A percentile compares a stretch with the other conserved stretches of the same genome.
These are phyloP conservation scores for Tritrichomonas musculus DNA, from an alignment of 208 protist genomes.

Conservation along the genomic window DNA sequence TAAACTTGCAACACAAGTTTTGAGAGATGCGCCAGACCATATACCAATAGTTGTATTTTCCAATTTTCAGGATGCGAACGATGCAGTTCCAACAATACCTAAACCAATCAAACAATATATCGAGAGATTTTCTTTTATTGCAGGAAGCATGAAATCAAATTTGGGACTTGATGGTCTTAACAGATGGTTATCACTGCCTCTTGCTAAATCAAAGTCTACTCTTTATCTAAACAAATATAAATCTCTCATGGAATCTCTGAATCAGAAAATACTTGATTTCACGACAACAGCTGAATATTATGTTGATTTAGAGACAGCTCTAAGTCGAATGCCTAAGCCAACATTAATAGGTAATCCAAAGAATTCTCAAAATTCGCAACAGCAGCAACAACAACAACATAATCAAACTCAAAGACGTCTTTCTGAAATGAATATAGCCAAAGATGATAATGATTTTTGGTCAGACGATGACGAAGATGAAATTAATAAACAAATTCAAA, in stretches of 20 bases:
- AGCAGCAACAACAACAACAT: background rate
- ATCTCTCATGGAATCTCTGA: background rate
- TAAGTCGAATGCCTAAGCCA: background rate
- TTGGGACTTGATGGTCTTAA: background rate
- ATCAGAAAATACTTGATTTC: background rate
- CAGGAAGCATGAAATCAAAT: background rate
- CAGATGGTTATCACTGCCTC: background rate
- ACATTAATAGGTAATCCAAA: background rate
- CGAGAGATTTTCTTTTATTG: background rate
- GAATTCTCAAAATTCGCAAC: background rate
- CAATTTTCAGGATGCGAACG: background rate
- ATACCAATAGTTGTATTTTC: slow-evolving; percentile 17
- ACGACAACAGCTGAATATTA: too few species aligned
- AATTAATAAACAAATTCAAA: background rate
- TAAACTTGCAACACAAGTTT: background rate
- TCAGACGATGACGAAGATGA: background rate
- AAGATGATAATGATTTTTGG: background rate
- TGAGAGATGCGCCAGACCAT: background rate
- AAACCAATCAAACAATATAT: background rate
- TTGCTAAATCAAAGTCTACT: background rate
- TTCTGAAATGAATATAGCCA: background rate
- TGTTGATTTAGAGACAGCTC: background rate
- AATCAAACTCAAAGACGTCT: background rate
- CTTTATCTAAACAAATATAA: background rate
- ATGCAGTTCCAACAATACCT: background rate